Evolutionary conservation across 176 grass and related monocot genomes (phyloP), one percentile per base, ranked within the genome.

Genomic region (Bonia amplexicaulis): DNA sequence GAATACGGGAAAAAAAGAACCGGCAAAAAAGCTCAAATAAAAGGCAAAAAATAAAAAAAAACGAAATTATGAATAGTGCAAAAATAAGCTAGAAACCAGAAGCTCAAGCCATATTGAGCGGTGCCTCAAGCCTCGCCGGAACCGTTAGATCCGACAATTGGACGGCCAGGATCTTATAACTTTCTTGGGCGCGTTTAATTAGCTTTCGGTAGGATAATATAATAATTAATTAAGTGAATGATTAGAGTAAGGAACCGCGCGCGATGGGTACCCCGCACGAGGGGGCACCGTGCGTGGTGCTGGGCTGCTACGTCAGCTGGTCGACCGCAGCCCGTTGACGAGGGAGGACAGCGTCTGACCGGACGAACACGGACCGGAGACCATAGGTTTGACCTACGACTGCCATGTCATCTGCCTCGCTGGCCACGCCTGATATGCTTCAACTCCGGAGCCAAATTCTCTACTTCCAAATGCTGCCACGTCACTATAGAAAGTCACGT

Each of bases 191-290:
- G 57, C 81, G 57, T 83, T 12, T 65, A 57, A 77, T 20, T 27
- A 64, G 15, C 84, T 86, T 80, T 86, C 45, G 77, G 68, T 45
- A 46, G 77, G 63, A 25, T 6, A 37, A 41, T 41, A 41, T 9
- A 41, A 41, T 13, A 22, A 75, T 20, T 54, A 75, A 5, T 6
- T 46, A 29, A 76, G 46, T 14, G 48, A 2, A 2, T n/a, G 81
- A 83, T 83, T 64, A 49, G 9, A 65, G 2, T 33, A 9, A 23
- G n/a, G 1, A 47, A 7, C 0, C 1, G 14, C 11, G 25, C 33
- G 33, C 33, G 33, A 49, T 45, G 51, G 40, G 51, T 7, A 64
- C 31, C 55, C 45, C 57, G 76, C 84, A 80, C 84, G 76, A 44
- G 76, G 44, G 61, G 33, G 14, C 51, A 39, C 3, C 44, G 64